Evolutionary conservation across 2,329 filamentous ascomycete genomes (phyloP).

Genomic region (Thermoascus crustaceus): DNA sequence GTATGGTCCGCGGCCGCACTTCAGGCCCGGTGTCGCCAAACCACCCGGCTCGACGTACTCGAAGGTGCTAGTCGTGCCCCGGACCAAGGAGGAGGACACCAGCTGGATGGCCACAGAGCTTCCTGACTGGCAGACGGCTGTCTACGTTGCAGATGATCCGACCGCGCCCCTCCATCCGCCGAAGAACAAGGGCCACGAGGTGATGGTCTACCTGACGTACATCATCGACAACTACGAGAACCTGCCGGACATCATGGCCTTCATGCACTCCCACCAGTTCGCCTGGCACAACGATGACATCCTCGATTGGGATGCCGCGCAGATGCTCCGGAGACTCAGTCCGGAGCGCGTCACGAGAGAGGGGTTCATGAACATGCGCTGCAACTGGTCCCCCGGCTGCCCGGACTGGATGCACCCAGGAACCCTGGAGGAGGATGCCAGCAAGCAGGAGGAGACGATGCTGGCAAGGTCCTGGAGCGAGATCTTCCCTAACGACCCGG

Average conservation of each 20-base stretch:
- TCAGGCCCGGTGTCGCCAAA: slow-evolving; percentile 30
- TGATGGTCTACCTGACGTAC: slow-evolving; percentile 55
- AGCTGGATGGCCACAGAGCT: slow-evolving; percentile 48
- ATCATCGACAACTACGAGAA: slow-evolving; percentile 55
- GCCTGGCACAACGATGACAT: slow-evolving; percentile 55
- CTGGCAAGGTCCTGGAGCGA: slow-evolving; percentile 41
- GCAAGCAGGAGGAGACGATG: slow-evolving; percentile 41
- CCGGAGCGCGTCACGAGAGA: slow-evolving; percentile 43
- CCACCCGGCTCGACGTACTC: slow-evolving; percentile 45
- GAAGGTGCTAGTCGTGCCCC: slow-evolving; percentile 47
- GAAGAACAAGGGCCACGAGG: slow-evolving; percentile 55
- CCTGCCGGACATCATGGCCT: slow-evolving; percentile 51
- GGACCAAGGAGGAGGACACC: slow-evolving; percentile 44
- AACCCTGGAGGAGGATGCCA: slow-evolving; percentile 28
- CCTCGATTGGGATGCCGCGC: slow-evolving; percentile 42
- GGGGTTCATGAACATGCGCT: slow-evolving; percentile 55
- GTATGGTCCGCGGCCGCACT: slow-evolving; percentile 19
- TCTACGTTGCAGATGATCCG: slow-evolving; percentile 48
- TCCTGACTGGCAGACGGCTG: slow-evolving; percentile 38
- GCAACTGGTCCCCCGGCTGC: slow-evolving; percentile 51
- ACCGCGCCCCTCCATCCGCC: slow-evolving; percentile 44
- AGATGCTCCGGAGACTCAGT: slow-evolving; percentile 45
- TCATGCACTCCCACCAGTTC: slow-evolving; percentile 50
- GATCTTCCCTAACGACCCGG: slow-evolving; percentile 37
- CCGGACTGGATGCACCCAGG: slow-evolving; percentile 50